Percentiles rank a stretch among this genome's conserved stretches.
Conservation (phyloP, 371 early-diverging fungal genomes). For the Mortierella polycephala region DNA sequence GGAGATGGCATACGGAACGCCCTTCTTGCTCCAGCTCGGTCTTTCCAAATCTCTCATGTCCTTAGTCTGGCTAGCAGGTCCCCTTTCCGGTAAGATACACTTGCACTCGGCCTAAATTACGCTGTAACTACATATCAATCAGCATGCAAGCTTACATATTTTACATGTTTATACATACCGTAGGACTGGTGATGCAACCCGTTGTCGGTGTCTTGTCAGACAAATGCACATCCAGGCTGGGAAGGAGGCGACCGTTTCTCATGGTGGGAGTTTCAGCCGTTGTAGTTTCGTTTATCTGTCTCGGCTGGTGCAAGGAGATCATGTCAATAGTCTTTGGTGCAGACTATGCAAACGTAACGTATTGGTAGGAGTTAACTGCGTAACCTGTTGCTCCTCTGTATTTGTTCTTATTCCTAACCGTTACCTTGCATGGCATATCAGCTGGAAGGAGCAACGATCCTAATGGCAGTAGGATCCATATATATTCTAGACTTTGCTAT, state of each 20-base stretch:
- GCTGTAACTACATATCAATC: not conserved
- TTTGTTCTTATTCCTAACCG: not conserved
- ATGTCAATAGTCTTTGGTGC: slow-evolving; percentile 57
- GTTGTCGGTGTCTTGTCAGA: slow-evolving; percentile 85
- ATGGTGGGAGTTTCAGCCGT: slow-evolving; percentile 75
- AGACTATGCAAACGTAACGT: slow-evolving; percentile 56
- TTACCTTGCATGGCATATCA: slow-evolving; percentile 15
- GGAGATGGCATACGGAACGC: slow-evolving; percentile 77
- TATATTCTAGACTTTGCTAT: slow-evolving; percentile 93
- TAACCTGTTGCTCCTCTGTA: not conserved
- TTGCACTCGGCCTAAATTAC: not conserved
- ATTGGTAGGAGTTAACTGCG: not conserved
- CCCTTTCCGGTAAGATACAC: slow-evolving; percentile 80
- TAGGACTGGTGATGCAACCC: slow-evolving; percentile 86
- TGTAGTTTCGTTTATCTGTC: slow-evolving; percentile 68
- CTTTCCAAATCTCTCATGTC: slow-evolving; percentile 86
- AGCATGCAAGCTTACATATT: not conserved
- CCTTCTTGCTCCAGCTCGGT: slow-evolving; percentile 88
- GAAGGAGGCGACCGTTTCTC: slow-evolving; percentile 81
- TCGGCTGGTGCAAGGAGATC: slow-evolving; percentile 88
- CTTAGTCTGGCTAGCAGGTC: slow-evolving; percentile 96
- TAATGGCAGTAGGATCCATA: slow-evolving; percentile 83
- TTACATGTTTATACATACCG: not conserved
- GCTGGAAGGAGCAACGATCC: slow-evolving; percentile 61
- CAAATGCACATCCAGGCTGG: slow-evolving; percentile 71